Conservation (phyloP, 2,329 filamentous ascomycete species). For the Tolypocladium amazonense region DNA sequence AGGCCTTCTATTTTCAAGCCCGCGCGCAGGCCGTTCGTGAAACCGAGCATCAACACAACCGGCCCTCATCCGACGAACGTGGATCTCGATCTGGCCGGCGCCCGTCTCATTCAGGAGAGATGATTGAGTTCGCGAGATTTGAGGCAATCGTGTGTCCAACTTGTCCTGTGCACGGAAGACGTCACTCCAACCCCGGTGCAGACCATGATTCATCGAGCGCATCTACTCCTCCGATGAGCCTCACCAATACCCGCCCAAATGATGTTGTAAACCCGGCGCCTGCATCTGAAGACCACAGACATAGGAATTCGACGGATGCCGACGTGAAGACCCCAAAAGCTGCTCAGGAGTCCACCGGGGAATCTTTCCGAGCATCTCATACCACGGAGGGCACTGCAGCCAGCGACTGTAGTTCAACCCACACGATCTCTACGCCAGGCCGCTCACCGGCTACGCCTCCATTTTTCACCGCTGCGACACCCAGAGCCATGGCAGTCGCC, state of each 20-base stretch:
- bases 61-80: not conserved
- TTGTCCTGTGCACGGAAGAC: slow-evolving; percentile 8
- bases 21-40: not conserved
- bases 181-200: not conserved
- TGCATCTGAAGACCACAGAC: not conserved
- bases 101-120: not conserved
- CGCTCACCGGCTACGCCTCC: slow-evolving; percentile 9
- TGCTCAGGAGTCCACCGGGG: not conserved
- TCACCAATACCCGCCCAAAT: not conserved
- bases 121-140: slow-evolving; percentile 6
- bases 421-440: slow-evolving; percentile 5
- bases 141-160: slow-evolving; percentile 8
- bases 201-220: not conserved
- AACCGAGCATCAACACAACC: not conserved
- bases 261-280: not conserved
- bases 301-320: not conserved
- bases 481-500: slow-evolving; percentile 14
- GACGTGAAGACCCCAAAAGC: not conserved
- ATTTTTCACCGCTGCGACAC: slow-evolving; percentile 16
- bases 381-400: not conserved
- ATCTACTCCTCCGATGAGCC: not conserved
- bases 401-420: not conserved
- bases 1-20: not conserved
- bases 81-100: not conserved
- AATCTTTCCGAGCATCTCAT: not conserved